Conservation (phyloP, 2,329 filamentous ascomycete genomes). For the Fusarium nematophilum region DNA sequence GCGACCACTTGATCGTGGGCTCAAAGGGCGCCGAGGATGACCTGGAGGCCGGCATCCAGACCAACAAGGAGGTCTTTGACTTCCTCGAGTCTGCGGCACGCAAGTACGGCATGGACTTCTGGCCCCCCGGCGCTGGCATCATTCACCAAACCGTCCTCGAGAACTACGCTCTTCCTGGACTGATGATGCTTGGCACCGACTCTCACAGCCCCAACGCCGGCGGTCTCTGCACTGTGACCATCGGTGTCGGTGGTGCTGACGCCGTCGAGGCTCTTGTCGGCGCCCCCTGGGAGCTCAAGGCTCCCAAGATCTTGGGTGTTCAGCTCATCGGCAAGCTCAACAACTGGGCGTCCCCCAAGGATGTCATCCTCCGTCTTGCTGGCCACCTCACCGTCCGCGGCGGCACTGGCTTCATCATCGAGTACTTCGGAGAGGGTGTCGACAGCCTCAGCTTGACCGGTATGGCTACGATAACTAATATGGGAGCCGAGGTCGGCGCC, state of each 20-base stretch:
- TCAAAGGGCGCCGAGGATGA: constrained; percentile 90
- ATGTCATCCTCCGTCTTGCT: constrained; percentile 90
- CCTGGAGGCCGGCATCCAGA: constrained; percentile 83
- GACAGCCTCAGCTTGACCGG: constrained; percentile 90
- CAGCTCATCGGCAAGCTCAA: constrained; percentile 83
- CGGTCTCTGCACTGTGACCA: constrained; percentile 91
- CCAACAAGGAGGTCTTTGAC: constrained; percentile 97
- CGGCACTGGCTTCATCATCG: constrained; percentile 93
- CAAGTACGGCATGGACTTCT: constrained; percentile 95
- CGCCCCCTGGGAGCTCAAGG: constrained; percentile 97
- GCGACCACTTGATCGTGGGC: constrained; percentile 98
- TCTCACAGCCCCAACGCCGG: constrained; percentile 98
- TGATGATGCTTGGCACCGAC: constrained; percentile 99
- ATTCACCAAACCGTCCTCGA: constrained; percentile 98
- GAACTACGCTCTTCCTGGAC: constrained; percentile 95
- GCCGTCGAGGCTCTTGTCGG: constrained; percentile 97
- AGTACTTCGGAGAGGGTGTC: constrained; percentile 92
- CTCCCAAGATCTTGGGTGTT: constrained; percentile 89
- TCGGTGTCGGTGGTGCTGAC: constrained; percentile 96
- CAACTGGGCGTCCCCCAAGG: constrained; percentile 95
- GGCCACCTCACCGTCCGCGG: constrained; percentile 92
- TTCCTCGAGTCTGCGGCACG: constrained; percentile 93
- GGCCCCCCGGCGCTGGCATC: constrained; percentile 92
- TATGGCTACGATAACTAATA: constrained; percentile 92
- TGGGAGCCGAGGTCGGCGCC: constrained; percentile 92